Base-by-base conservation (phyloP, 2,329 filamentous ascomycete genomes). In the Aspergillus clavatus region DNA sequence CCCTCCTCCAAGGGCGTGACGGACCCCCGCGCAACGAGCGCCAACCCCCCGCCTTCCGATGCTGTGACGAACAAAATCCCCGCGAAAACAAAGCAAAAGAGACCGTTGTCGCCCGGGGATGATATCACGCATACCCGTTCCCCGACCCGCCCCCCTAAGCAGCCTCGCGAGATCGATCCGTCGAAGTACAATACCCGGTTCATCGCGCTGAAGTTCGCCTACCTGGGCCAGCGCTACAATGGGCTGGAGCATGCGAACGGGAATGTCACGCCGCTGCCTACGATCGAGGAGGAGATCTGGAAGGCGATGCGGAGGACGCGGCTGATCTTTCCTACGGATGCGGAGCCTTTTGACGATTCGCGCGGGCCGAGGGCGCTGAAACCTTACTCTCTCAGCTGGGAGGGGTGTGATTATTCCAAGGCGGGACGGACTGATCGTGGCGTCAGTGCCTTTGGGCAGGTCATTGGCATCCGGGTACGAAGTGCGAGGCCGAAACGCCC, bases 381-480 rank as follows among this genome's bases (percentile, higher is more conserved):
- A 33, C 63, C 67, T 19, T 66, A 66, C 37, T 66, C 71, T 27
- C 68, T 96, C 21, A 84, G 87, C 66, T 95, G 89, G 78, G 82
- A 87, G 26, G 83, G 84, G 6, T 90, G 83, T 66, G 87, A 95
- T 50, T 98, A 97, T 67, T 89, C 87, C 27, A 98, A 98, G 68
- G 96, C 91, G 61, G 93, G 93, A 2, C 78, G 93, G 51, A 98
- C 93, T 14, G 93, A 98, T 65, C 78, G 83, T 43, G 93, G 93
- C 10, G 93, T 98, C 27, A 96, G 89, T 67, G 90, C 93, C 3
- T 98, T 98, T 71, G 93, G 93, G 0, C 93, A 98, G 72, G 93
- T 98, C 46, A 82, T 98, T 60, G 86, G 83, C 0, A 71, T 98
- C 31, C 74, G 85, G 44, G 83, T 98, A 12, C 77, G 91, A 62